Evolutionary conservation across 2,329 filamentous ascomycete species (phyloP).

Genomic region (Neofusicoccum umdonicola): DNA sequence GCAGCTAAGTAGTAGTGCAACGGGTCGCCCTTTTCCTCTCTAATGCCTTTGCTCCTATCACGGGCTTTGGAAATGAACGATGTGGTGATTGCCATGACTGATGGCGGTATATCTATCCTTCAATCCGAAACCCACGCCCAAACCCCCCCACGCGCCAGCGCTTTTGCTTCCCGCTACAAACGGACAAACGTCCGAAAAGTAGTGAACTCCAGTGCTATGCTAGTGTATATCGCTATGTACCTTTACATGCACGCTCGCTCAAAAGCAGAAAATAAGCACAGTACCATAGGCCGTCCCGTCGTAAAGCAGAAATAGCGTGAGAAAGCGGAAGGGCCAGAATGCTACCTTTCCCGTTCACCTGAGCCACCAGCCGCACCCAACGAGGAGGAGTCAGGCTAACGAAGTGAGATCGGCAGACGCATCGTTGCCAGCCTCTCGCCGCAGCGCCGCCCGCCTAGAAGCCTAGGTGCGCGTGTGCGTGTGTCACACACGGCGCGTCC

Average conservation of each 20-base stretch:
- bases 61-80: too few species aligned
- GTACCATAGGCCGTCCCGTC: neutral
- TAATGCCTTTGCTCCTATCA: too few species aligned
- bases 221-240: neutral
- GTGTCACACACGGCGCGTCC: neutral
- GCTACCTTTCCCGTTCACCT: neutral
- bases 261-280: neutral
- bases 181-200: neutral
- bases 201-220: constrained; percentile 1
- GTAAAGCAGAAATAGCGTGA: neutral
- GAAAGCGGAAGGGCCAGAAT: neutral
- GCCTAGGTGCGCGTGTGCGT: neutral
- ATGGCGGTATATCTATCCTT: neutral
- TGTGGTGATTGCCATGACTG: neutral
- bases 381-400: too few species aligned
- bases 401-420: too few species aligned
- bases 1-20: neutral
- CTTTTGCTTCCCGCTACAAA: neutral
- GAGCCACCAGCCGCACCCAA: neutral
- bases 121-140: neutral
- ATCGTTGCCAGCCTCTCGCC: too few species aligned
- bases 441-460: too few species aligned
- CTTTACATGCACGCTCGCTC: neutral
- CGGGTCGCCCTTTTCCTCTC: neutral
- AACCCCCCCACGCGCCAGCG: neutral